Evolutionary conservation across 2,329 filamentous ascomycete genomes (phyloP).

Genomic region (Intubia oerlemansii): DNA sequence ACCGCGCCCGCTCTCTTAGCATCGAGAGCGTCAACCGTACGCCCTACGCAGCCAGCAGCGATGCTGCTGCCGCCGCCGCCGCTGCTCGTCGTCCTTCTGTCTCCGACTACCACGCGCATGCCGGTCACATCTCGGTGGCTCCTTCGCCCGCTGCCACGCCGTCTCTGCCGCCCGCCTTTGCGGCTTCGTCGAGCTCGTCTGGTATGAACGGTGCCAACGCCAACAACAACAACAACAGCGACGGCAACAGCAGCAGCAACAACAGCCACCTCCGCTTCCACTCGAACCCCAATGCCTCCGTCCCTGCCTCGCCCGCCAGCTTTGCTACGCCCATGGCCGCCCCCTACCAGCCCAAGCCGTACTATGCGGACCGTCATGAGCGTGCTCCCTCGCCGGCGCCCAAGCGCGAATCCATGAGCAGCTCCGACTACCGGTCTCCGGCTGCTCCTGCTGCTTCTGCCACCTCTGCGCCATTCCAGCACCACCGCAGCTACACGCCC

Average conservation of each 20-base stretch:
- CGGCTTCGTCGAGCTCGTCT: neutral
- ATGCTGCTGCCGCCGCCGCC: constrained; percentile 6
- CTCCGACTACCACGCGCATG: constrained; percentile 10
- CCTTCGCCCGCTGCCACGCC: constrained; percentile 3
- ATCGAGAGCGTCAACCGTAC: constrained; percentile 13
- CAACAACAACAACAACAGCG: constrained; percentile 10
- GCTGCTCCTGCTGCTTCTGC: constrained; percentile 3
- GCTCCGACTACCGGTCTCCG: constrained; percentile 5
- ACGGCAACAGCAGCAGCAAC: constrained; percentile 1
- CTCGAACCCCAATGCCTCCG: too few relatives aligned
- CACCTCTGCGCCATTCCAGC: too few relatives aligned
- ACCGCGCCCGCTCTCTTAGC: constrained; percentile 14
- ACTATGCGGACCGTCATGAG: constrained; percentile 10
- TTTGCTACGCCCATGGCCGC: too few relatives aligned
- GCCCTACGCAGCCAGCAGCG: constrained; percentile 12
- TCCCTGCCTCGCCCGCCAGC: too few relatives aligned
- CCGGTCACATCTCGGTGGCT: neutral
- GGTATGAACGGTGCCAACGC: neutral
- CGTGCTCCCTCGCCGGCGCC: constrained; percentile 3
- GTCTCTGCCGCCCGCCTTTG: constrained; percentile 11
- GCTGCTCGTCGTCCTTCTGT: constrained; percentile 13
- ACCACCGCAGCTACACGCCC: neutral
- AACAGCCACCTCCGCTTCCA: constrained; percentile 3
- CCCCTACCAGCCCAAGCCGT: constrained; percentile 3
- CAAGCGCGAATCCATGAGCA: constrained; percentile 4